Base-by-base conservation (phyloP, 2,329 filamentous ascomycete species). In the Fusarium continuum region DNA sequence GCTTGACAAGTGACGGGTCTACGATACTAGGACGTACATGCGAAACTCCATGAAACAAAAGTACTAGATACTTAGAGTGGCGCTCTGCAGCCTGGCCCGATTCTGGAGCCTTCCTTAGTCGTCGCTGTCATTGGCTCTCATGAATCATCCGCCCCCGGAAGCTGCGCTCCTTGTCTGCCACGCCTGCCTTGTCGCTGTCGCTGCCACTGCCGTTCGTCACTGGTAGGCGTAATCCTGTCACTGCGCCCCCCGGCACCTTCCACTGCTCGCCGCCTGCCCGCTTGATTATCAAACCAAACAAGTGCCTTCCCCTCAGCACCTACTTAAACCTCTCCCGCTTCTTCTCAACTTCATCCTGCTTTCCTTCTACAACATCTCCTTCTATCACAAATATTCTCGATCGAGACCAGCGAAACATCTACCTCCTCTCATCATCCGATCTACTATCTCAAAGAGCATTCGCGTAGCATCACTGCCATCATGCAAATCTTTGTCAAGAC, bases 401-500 rank as follows among this genome's bases (percentile, higher is more conserved):
- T 43, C 53, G 43, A 52, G 49, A 63, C 61, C 46, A 46, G 38
- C 40, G 46, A 57, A 20, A 49, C 39, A 45, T 28, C 32, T 38
- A 46, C 25, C 29, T 36, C 23, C 7, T 44, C 45, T 25, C 55
- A 50, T 51, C 54, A 54, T 60, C 31, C 35, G 31, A 49, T 48
- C 65, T 44, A 48, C 48, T 45, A 70, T 55, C 65, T 34, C 49
- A 48, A 61, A 69, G 54, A 67, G 48, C 68, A 64, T 71, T 56
- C 31, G 67, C 55, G 29, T 61, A 65, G 56, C 69, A 70, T 69
- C 71, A 71, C 71, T 75, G 76, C 68, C 80, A 88, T 70, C 79
- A 96, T 97, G 93, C 93, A 97, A 86, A 97, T 97, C 85, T 97
- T 97, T 81, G 93, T 97, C 74, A 97, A 97, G 89, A 97, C 93